Base-by-base conservation (phyloP, 192 early-diverging fungal species). In the Gryganskiella cystojenkinii region DNA sequence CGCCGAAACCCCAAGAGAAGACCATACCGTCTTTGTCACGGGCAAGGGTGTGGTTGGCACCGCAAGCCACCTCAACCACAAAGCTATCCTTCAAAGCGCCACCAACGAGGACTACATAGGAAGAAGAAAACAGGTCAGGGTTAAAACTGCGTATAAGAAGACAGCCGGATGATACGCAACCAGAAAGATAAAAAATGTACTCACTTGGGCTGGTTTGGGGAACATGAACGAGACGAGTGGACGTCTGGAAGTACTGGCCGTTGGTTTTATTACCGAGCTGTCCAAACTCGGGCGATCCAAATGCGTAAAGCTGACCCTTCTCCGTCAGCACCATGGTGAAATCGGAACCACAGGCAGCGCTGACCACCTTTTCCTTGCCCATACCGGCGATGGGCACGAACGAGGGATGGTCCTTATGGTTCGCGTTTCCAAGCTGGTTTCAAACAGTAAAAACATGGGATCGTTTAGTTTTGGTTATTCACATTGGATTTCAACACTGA, bases 1-100 rank as follows among this genome's bases (percentile, higher is more conserved):
- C 86, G 67, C 87, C 86, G 56, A 88, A 88, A 10, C 91, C 91
- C 87, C 91, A 92, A 2, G 81, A 84, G 65, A 79, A 89, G n/a
- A 92, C 85, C 33, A 53, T 56, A 0, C 89, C 89, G 5, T 84
- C 78, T 1, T 67, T 64, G 46, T 82, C 71, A 5, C 88, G 50
- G 3, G 87, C 88, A 50, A 92, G 58, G 30, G 88, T 85, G 43
- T 92, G 91, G 40, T 88, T 87, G 55, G 85, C 71, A 14, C 91
- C 91, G 55, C 88, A 90, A 3, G 87, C 85, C 24, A 90, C 58
- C 24, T 79, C 67, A 0, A 68, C 73, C n/a, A 92, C 83, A 2
- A 57, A 56, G 47, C 59, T 52, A 3, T 74, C 63, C 47, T 70
- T 62, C n/a, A 84, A 33, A 9, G 37, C 37, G 7, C 60, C 74